Evolutionary conservation across 306 rosid genomes (phyloP), one percentile per base, ranked within the genome.

Genomic region (Canavalia ensiformis): DNA sequence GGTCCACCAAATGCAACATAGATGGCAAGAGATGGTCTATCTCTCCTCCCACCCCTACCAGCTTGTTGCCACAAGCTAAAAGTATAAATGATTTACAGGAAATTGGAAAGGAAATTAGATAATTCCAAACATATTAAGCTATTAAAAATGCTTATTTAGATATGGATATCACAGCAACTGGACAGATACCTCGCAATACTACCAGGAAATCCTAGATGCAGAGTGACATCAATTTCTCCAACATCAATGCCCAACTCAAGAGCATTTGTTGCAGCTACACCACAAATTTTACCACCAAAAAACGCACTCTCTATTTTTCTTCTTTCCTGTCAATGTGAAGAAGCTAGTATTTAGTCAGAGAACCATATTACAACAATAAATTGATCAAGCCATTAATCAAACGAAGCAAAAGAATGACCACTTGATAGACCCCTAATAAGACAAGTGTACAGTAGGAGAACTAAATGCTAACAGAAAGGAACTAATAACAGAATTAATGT

Each of bases 221-320:
- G 88, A 77, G 99, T 95, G 64, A 85, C 97, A 79, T 93, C 98
- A 84, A 93, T 88, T 78, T 95, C 94, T 59, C 99, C 99, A 76
- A 93, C 98, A 87, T 95, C 98, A 78, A 93, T 91, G 84, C 99
- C 99, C 92, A 95, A 89, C 76, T 95, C 99, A 83, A 95, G 99
- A 81, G 99, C 99, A 95, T 95, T 95, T 58, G 99, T 95, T 28
- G 99, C 97, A 80, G 97, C 98, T 76, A 95, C 87, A 46, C 99
- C 99, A 86, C 91, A 84, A 84, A 91, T 87, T 83, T 89, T 89
- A 77, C 99, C 99, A 67, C 92, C 88, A 84, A 95, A 93, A 63
- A 95, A 86, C 47, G 90, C 95, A 78, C 92, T 81, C 89, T 95
- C 99, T 49, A 95, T 93, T 79, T 88, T 90, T 78, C 99, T 89